A percentile compares a stretch with the other conserved stretches of the same genome.
Evolutionary conservation across 2,329 filamentous ascomycete species (phyloP).

Genomic region (Aspergillus unguis): DNA sequence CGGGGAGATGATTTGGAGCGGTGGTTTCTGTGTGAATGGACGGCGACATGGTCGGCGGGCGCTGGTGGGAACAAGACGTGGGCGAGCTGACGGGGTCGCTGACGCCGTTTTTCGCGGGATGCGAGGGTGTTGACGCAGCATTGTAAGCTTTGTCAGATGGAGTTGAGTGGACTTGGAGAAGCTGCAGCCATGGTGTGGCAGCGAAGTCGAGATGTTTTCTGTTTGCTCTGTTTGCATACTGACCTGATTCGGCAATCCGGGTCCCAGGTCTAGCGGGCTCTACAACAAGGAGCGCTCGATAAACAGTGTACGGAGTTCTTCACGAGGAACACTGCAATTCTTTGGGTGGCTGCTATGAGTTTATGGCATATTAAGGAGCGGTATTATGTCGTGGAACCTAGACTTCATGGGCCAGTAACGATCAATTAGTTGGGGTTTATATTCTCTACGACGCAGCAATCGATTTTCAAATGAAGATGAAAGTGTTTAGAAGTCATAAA

Average conservation of each 20-base stretch:
- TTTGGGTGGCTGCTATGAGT: too few species aligned
- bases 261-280: too few species aligned
- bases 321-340: too few species aligned
- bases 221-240: slow-evolving; percentile 23
- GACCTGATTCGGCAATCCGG: too few species aligned
- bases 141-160: slow-evolving; percentile 12
- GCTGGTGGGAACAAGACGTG: slow-evolving; percentile 26
- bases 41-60: slow-evolving; percentile 34
- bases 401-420: too few species aligned
- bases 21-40: slow-evolving; percentile 58
- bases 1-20: slow-evolving; percentile 51
- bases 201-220: not conserved
- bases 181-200: not conserved
- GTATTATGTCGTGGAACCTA: too few species aligned
- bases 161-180: not conserved
- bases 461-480: not conserved
- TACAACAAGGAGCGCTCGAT: too few species aligned
- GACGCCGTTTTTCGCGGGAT: slow-evolving; percentile 39
- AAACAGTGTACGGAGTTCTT: too few species aligned
- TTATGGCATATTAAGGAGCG: too few species aligned
- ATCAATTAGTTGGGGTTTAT: not conserved
- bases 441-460: not conserved
- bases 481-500: slow-evolving; percentile 11
- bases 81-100: slow-evolving; percentile 35
- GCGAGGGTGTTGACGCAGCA: slow-evolving; percentile 36